Evolutionary conservation across 2,329 filamentous ascomycete genomes (phyloP), one percentile per base, ranked within the genome.

Genomic region (Aspergillus carbonarius): DNA sequence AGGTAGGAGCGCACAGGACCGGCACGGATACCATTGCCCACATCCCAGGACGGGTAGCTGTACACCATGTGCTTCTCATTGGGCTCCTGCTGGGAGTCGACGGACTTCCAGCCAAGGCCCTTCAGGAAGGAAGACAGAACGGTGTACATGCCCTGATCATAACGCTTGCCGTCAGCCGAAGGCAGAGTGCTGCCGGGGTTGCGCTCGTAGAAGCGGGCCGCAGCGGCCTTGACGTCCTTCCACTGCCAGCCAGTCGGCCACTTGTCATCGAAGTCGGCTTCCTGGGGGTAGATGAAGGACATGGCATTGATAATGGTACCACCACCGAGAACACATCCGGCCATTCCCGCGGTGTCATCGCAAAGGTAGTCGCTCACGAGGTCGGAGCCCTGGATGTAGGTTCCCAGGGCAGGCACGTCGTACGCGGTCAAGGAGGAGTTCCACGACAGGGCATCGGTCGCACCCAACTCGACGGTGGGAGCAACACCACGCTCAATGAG

Each of bases 1-100:
- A 91, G 83, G 67, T 91, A 91, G 0, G 88, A 89, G 3, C 84
- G 85, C 70, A 91, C 78, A 5, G 88, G 88, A 1, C 89, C 88
- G 39, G 85, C 85, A 59, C 88, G 80, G 70, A 90, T 85, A 52
- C 86, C 87, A 52, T 85, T 76, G 2, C 77, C 76, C 68, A 85
- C 89, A 84, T 89, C 88, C 77, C 85, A 89, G 17, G 84, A 82
- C 18, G 85, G 84, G 72, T 85, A 83, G 39, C 82, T 81, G 72
- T 80, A 91, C 0, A 83, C 85, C 63, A 79, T 80, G 74, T 89
- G 87, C 82, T 91, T 91, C 69, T 81, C 70, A 55, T 82, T 78
- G 0, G 86, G 85, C 44, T 81, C 76, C 20, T 76, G 66, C 66
- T 88, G 88, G 13, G 85, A 83, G 10, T 82, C 81, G 23, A 90